phyloP scores from a whole-genome alignment of 2,329 filamentous ascomycete species.

The Phialocephala subalpina region DNA sequence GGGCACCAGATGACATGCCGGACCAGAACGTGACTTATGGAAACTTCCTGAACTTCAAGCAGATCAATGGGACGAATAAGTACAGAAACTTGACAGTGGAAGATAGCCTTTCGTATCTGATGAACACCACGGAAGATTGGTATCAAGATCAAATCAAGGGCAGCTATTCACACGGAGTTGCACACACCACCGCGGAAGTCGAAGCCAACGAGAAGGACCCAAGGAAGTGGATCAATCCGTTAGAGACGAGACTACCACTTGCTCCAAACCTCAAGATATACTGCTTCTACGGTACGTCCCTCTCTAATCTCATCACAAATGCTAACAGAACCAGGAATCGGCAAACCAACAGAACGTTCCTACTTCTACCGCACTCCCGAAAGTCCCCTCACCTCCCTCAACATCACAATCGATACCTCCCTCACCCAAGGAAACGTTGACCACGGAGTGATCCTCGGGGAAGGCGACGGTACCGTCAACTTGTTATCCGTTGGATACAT shows the following conservation, averaged over 20 bases:
- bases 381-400: conserved; percentile 68
- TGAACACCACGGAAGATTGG: conserved; percentile 84
- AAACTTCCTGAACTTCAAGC: conserved; percentile 84
- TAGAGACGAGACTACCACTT: conserved; percentile 85
- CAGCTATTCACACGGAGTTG: conserved; percentile 89
- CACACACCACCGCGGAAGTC: conserved; percentile 80
- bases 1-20: conserved; percentile 86
- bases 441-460: conserved; percentile 92
- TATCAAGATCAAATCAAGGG: conserved; percentile 76
- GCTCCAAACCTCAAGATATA: conserved; percentile 93
- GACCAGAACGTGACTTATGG: conserved; percentile 80
- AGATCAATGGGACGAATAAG: conserved; percentile 68
- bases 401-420: conserved; percentile 76
- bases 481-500: conserved; percentile 94
- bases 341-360: conserved; percentile 89
- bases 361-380: conserved; percentile 87
- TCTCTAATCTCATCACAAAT: background rate
- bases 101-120: conserved; percentile 79
- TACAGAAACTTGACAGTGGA: conserved; percentile 82
- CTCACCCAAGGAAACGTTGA: conserved; percentile 71
- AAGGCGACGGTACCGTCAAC: conserved; percentile 96
- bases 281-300: conserved; percentile 81
- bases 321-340: conserved; percentile 60
- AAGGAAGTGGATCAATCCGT: conserved; percentile 92
- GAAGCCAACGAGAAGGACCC: conserved; percentile 81